Base-by-base conservation (phyloP, 2,329 filamentous ascomycete species). In the Pseudopyricularia javanii region DNA sequence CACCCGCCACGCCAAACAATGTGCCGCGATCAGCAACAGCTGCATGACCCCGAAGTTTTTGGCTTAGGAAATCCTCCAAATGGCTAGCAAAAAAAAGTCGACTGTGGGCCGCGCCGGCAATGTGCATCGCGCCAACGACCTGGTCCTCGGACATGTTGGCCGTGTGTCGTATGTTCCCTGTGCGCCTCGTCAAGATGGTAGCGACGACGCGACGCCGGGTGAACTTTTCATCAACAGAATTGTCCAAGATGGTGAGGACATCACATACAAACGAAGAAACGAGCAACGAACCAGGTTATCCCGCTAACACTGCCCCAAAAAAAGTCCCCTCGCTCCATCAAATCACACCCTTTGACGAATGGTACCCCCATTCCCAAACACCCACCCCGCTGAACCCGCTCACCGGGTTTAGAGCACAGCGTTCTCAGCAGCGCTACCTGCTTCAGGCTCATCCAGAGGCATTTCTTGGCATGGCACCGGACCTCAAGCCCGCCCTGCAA, bases 131-230 rank as follows among this genome's bases (percentile, higher is more conserved):
- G 62, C 68, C 35, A 69, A 66, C 59, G 69, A 75, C 66, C 68
- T 79, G 51, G 68, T 72, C 52, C 74, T 73, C 59, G 78, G 78
- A 63, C 74, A 79, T 59, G 68, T 75, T 54, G 78, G 78, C 55
- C 66, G 69, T 53, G 62, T 74, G 43, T 64, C 65, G 7, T 82
- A 80, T 57, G 59, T 66, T 53, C 56, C 59, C 51, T 26, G 26
- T 20, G 17, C 35, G 7, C 11, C 30, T 28, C 28, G 17, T 35
- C 58, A 61, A 12, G 60, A 64, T 4, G 49, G 58, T 11, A 55
- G 51, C 56, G 61, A 70, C 48, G 45, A 64, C 1, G 64, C 71
- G 1, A 14, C 30, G 12, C 17, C 52, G 2, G 58, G 59, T 14
- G n/a, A 50, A 8, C 45, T 60, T 12, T 14, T 48, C 3, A 30